Evolutionary conservation across 164 flowering plant genomes (phyloP).

Genomic region (Piper longum): DNA sequence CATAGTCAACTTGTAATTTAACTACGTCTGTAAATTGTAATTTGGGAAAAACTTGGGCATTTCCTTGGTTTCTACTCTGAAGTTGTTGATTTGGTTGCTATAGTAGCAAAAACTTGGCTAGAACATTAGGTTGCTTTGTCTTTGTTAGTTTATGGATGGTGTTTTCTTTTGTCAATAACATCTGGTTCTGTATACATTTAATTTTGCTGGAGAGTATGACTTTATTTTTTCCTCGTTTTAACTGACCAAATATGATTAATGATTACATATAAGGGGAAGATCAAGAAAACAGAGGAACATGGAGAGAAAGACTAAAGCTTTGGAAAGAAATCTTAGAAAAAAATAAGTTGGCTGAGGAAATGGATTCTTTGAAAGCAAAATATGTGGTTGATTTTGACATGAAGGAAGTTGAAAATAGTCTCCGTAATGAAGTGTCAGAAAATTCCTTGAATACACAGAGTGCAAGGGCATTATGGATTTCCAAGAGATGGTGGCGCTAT

Average conservation of each 20-base stretch:
- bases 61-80: too few species aligned
- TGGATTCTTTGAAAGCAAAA: slow-evolving; percentile 46
- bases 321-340: slow-evolving; percentile 63
- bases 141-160: too few species aligned
- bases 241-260: not conserved
- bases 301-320: slow-evolving; percentile 69
- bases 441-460: slow-evolving; percentile 42
- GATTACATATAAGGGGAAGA: slow-evolving; percentile 18
- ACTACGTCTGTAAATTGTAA: too few species aligned
- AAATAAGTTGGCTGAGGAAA: slow-evolving; percentile 57
- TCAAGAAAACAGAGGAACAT: slow-evolving; percentile 32
- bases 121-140: too few species aligned
- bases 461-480: slow-evolving; percentile 71
- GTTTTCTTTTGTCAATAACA: too few species aligned
- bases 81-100: too few species aligned
- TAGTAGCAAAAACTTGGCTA: too few species aligned
- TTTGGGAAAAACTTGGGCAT: too few species aligned
- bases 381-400: slow-evolving; percentile 89
- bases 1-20: too few species aligned
- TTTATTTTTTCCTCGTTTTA: not conserved
- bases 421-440: slow-evolving; percentile 62
- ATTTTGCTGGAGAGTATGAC: not conserved
- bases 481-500: slow-evolving; percentile 99
- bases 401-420: slow-evolving; percentile 93
- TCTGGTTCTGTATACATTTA: not conserved